Conservation (phyloP, 1,139 yeast species). For the Zhuliangozyma parablackwelliae region DNA sequence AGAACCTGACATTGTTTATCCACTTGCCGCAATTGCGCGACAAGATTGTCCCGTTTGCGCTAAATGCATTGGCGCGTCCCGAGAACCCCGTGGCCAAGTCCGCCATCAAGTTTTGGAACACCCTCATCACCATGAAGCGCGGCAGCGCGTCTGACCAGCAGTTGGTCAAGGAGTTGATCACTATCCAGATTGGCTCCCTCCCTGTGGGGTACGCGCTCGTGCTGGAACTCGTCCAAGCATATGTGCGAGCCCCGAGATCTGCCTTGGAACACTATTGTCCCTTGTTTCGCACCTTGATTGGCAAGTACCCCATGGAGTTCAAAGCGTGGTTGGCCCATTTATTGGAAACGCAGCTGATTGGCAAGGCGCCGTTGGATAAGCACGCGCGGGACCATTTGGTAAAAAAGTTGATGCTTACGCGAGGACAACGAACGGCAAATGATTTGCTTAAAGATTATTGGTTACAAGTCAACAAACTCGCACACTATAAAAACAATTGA, state of each 20-base stretch:
- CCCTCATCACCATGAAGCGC: conserved; percentile 47
- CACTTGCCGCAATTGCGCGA: conserved; percentile 38
- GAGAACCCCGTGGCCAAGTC: conserved; percentile 68
- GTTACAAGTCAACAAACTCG: conserved; percentile 50
- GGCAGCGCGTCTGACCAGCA: conserved; percentile 49
- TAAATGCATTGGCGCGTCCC: conserved; percentile 45
- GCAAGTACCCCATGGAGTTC: conserved; percentile 46
- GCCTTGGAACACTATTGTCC: conserved; percentile 55
- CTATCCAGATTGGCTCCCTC: conserved; percentile 15
- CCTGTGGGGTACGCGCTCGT: conserved; percentile 33
- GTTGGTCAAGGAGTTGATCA: conserved; percentile 27
- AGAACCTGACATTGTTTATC: conserved; percentile 3
- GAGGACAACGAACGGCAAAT: conserved; percentile 61
- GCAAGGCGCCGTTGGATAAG: conserved; percentile 11
- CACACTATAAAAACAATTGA: conserved; percentile 29
- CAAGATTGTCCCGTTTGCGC: conserved; percentile 35
- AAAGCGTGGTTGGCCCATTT: conserved; percentile 45
- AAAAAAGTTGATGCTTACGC: conserved; percentile 52
- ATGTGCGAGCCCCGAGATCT: conserved; percentile 54
- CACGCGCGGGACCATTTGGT: conserved; percentile 34
- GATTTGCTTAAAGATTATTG: conserved; percentile 60
- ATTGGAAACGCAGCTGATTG: conserved; percentile 3
- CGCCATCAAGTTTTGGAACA: conserved; percentile 62
- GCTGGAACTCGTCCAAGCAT: conserved; percentile 27
- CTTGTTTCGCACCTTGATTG: conserved; percentile 49